Evolutionary conservation across 305 asterid genomes (phyloP).

Genomic region (Solanum hybrid): DNA sequence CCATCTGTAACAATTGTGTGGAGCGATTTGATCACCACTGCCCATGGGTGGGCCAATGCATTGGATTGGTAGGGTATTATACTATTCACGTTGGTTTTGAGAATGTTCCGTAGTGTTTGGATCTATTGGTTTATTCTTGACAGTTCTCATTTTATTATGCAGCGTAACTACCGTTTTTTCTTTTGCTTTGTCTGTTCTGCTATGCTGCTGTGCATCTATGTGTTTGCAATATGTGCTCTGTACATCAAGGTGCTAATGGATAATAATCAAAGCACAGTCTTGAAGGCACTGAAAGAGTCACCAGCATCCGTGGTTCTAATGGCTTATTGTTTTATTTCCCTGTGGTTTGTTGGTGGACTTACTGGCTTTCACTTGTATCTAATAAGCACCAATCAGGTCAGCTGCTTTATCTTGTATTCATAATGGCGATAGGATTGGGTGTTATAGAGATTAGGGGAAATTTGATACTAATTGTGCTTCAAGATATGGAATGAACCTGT

Average conservation of each 20-base stretch:
- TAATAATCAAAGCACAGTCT: conserved; percentile 68
- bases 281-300: conserved; percentile 92
- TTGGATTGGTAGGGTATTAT: conserved; percentile 66
- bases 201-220: conserved; percentile 85
- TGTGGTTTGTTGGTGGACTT: conserved; percentile 99
- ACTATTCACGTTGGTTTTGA: neutral
- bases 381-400: conserved; percentile 87
- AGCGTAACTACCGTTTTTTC: conserved; percentile 95
- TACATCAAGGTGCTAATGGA: conserved; percentile 87
- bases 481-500: neutral
- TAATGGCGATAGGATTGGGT: neutral
- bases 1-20: conserved; percentile 93
- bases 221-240: conserved; percentile 77
- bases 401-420: conserved; percentile 18
- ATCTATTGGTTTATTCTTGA: conserved; percentile 9
- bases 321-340: conserved; percentile 84
- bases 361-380: conserved; percentile 92
- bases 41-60: conserved; percentile 99
- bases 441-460: neutral
- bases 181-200: conserved; percentile 80
- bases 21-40: conserved; percentile 99
- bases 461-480: neutral
- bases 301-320: conserved; percentile 85
- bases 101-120: neutral
- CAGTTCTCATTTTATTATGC: conserved; percentile 26